Base-by-base conservation (phyloP, 2,329 filamentous ascomycete genomes). In the Bimuria novae-zelandiae region DNA sequence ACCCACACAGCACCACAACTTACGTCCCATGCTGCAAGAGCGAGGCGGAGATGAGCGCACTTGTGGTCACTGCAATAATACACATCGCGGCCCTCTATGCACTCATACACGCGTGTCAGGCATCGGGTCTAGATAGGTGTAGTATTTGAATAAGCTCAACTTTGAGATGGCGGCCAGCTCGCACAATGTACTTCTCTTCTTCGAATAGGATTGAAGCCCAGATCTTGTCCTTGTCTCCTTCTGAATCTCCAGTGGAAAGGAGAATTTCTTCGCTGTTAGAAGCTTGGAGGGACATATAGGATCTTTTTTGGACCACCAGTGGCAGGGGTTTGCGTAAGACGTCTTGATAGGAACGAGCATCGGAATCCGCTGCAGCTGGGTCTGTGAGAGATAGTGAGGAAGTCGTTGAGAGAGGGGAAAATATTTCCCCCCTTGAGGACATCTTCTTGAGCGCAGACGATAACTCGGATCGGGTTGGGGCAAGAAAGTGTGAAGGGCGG, bases 141-240 rank as follows among this genome's bases (percentile, higher is more conserved):
- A n/a, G n/a, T n/a, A n/a, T n/a, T n/a, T n/a, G n/a, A n/a, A n/a
- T n/a, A n/a, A n/a, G n/a, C n/a, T n/a, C n/a, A n/a, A n/a, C n/a
- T n/a, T n/a, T n/a, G n/a, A n/a, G n/a, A n/a, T n/a, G n/a, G n/a
- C n/a, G n/a, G n/a, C n/a, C n/a, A n/a, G n/a, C n/a, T n/a, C 59
- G 60, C 1, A 67, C 65, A 21, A 69, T 55, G 39, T 63, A 68
- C 5, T 56, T 62, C 19, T 56, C 57, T 40, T 70, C 68, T 1
- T 62, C 55, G 7, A 59, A 49, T 3, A 67, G 33, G 6, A 71
- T 49, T 1, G 55, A 56, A 7, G 36, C 32, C 68, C 68, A 71
- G 7, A 67, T 56, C 5, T 49, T 50, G 23, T 60, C 56, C 55
- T 67, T 61, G 21, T 68, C 55, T 3, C 50, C 19, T 35, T 58